Evolutionary conservation across 2,329 filamentous ascomycete genomes (phyloP), one percentile per base, ranked within the genome.

Genomic region (Leptosphaerulina australis): DNA sequence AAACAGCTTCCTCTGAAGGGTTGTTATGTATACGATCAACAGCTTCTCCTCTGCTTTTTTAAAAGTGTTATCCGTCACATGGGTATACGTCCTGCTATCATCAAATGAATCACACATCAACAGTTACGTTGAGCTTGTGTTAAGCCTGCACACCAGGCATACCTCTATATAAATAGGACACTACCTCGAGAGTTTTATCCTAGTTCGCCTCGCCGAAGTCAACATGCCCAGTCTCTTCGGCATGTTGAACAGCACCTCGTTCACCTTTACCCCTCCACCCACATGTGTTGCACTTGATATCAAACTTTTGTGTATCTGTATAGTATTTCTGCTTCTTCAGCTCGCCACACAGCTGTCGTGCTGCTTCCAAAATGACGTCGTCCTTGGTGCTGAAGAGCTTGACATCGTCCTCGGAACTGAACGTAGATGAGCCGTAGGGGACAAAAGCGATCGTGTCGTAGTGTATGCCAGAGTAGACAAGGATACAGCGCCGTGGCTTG

Each of bases 391-490:
- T 80, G 44, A 97, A 84, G 1, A 95, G 83, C 60, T 88, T 87
- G n/a, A 87, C 83, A 67, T 97, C 93, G 56, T 87, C 83, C 20
- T 94, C 88, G 0, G 90, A 84, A 6, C 87, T 83, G 9, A 83
- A 76, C 36, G 84, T 58, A 74, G 80, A 56, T 79, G 81, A 17
- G 79, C 85, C 29, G 82, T 84, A 14, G 0, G 71, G 70, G 4
- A 85, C 86, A 58, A 96, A 84, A 0, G 89, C 91, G 52, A 97
- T 87, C 5, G 90, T 87, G 72, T 97, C 93, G 74, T 97, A 97
- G 71, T 97, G 92, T 40, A 97, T 94, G 2, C 91, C 91, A 0
- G 88, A 93, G 74, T 96, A 97, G 0, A 96, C 86, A 18, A 97
- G 77, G 20, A 96, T 85, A 65, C 90, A 92, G 5, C 90, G 81